Evolutionary conservation across 2,329 filamentous ascomycete genomes (phyloP), one percentile per base, ranked within the genome.

Genomic region (Emmonsia crescens): DNA sequence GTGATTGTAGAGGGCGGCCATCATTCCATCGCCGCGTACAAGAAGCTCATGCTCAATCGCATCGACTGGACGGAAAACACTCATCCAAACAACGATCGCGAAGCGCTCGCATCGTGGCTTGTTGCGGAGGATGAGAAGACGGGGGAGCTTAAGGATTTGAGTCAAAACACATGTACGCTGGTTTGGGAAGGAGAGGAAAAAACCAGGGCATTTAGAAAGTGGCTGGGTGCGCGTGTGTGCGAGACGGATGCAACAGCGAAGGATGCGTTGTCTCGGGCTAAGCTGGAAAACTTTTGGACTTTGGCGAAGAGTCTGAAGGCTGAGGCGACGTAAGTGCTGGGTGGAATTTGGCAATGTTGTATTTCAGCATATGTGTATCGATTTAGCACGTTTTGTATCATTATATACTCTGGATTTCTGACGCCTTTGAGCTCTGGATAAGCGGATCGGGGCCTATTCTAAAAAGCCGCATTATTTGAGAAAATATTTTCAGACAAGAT

Each of bases 201-300:
- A 73, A 79, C 83, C 38, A 83, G 89, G 57, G 84, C 81, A 0
- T 99, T 97, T 73, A 86, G 89, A 66, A 92, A 91, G 71, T 97
- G 93, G 89, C 83, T 88, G 2, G 91, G 87, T 65, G 76, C 76
- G 29, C 88, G 90, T 72, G 85, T 94, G n/a, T 96, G 91, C 74
- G 94, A 97, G 76, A 93, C 89, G 1, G 94, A 99, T 73, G 83
- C 86, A 12, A 89, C 95, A 71, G 94, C 93, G 5, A 88, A 89
- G 72, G 91, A 96, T 68, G 82, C 87, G 27, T 76, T 99, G 64
- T 78, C 85, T 14, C 83, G 91, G 67, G 85, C 86, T 5, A 96
- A 96, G 79, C 89, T 97, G 83, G 93, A 97, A 69, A 96, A 88
- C 69, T 93, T 99, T 71, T 99, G 94, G 94, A 88, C 88, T 10